Base-by-base conservation (phyloP, 2,329 filamentous ascomycete genomes). In the Talaromyces albobiverticillius region DNA sequence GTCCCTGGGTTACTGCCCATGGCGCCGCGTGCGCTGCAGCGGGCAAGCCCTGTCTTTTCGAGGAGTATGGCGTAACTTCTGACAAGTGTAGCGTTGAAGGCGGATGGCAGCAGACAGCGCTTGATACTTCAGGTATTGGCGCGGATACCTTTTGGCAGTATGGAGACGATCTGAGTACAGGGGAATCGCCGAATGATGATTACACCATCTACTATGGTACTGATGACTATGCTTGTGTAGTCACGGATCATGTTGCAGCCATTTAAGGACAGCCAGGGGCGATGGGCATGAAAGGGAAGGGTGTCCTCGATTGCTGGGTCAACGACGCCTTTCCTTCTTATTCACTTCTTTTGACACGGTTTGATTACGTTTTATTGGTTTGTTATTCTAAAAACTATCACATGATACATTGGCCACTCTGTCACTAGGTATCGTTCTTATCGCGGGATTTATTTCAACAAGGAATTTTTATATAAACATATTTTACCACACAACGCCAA, bases 1-100 rank as follows among this genome's bases (percentile, higher is more conserved):
- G 71, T 42, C 64, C 66, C 6, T 82, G 78, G 78, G 73, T 80
- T 52, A 62, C 64, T 8, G 66, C 74, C 11, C 79, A 82, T 59
- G 76, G 67, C 23, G 66, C 61, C 3, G 67, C 70, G 5, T 73
- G 72, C 53, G 60, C 58, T 26, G 67, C 65, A 1, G 64, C 65
- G 4, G 71, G 69, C 32, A 76, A 76, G 60, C 67, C 71, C 0
- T 72, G 71, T 51, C 58, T 76, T 3, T 61, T 75, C 8, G 73
- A 76, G 51, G 73, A 76, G 52, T 75, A 74, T 25, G 71, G 68
- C 4, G 64, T 67, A 3, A 61, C 61, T 0, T 61, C 63, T 7
- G 42, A 68, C 53, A 62, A 69, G 51, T 65, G 65, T 54, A 43
- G 42, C 3, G 42, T 65, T 8, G 62, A 69, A 59, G 60, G 60